A percentile compares a stretch with the other conserved stretches of the same genome.
Evolutionary conservation across 2,329 filamentous ascomycete species (phyloP).

Genomic region (Venturia oleaginea): DNA sequence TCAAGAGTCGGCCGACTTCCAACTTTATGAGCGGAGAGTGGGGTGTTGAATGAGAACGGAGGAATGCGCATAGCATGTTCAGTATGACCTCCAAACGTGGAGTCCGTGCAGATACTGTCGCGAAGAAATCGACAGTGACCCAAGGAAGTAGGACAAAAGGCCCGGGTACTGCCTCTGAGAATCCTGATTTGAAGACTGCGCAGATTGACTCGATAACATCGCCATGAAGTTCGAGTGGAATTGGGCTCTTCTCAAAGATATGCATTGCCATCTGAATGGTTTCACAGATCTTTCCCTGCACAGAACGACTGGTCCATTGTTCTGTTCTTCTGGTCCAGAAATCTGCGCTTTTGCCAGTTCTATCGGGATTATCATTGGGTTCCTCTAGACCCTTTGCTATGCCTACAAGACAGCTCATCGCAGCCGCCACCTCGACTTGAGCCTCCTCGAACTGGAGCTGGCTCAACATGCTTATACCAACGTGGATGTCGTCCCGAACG

Average conservation of each 20-base stretch:
- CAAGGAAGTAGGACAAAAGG: conserved; percentile 66
- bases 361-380: conserved; percentile 55
- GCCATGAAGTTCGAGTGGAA: conserved; percentile 33
- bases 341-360: conserved; percentile 40
- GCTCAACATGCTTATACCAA: conserved; percentile 21
- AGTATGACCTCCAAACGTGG: conserved; percentile 47
- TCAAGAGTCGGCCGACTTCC: conserved; percentile 26
- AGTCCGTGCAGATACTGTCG: conserved; percentile 48
- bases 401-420: conserved; percentile 58
- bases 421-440: conserved; percentile 38
- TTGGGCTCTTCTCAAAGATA: conserved; percentile 4
- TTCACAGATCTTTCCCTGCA: conserved; percentile 4
- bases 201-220: conserved; percentile 67
- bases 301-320: too few species aligned
- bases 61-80: conserved; percentile 54
- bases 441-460: conserved; percentile 22
- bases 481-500: conserved; percentile 53
- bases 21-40: conserved; percentile 34
- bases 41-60: conserved; percentile 43
- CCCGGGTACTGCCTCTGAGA: conserved; percentile 63
- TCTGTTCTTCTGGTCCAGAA: background rate
- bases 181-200: conserved; percentile 61
- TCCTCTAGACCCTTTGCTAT: conserved; percentile 66
- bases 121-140: conserved; percentile 58
- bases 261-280: conserved; percentile 15